phyloP scores from a whole-genome alignment of 2,329 filamentous ascomycete genomes.

The Sclerotinia subarctica region DNA sequence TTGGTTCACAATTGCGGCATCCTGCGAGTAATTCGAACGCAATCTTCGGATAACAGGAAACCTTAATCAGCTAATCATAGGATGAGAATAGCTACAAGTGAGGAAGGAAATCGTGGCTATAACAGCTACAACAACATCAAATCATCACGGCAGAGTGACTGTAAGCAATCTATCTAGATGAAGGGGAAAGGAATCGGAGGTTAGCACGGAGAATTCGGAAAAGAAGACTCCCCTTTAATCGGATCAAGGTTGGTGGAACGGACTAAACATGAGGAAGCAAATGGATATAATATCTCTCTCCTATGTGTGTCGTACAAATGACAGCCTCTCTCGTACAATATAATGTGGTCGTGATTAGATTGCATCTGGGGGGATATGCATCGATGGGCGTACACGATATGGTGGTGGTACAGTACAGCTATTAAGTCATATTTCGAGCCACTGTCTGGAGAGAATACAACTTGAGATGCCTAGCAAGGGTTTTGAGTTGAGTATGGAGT shows the following conservation, averaged over 20 bases:
- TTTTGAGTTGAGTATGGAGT: background rate
- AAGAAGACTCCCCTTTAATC: background rate
- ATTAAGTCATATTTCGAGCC: background rate
- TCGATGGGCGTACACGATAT: background rate
- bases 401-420: background rate
- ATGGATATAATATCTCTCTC: background rate
- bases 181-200: background rate
- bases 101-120: no score
- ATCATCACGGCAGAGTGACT: background rate
- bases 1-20: background rate
- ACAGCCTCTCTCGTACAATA: background rate
- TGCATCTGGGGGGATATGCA: background rate
- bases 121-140: no score
- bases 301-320: background rate
- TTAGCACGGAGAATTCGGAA: background rate
- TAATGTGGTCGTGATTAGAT: slow-evolving; percentile 2
- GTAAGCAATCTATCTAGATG: background rate
- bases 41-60: background rate
- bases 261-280: background rate
- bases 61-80: background rate
- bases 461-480: background rate
- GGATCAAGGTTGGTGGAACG: background rate
- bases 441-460: background rate
- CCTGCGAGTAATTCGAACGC: background rate
- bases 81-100: background rate